These are phyloP conservation scores for Lipomyces orientalis DNA, from an alignment of 805 yeast species.

Conservation along the genomic window DNA sequence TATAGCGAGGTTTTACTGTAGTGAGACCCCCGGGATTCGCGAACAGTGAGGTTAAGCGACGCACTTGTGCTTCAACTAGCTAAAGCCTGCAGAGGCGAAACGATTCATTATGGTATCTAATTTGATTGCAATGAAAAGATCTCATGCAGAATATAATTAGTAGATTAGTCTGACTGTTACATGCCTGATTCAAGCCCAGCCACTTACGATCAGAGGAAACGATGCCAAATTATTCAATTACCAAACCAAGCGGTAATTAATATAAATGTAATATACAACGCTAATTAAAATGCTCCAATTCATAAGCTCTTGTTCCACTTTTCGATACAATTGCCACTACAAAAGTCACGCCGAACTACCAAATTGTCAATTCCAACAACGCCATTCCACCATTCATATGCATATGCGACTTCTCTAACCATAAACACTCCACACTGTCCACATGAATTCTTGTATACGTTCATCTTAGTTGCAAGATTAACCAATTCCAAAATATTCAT, in stretches of 20 bases:
- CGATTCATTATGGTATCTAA: too few species aligned
- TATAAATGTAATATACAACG: not conserved
- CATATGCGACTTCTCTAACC: slow-evolving; percentile 41
- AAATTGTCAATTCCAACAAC: slow-evolving; percentile 34
- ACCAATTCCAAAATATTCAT: slow-evolving; percentile 10
- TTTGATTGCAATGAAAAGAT: too few species aligned
- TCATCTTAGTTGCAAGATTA: slow-evolving; percentile 36
- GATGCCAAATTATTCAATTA: not conserved
- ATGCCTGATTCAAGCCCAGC: not conserved
- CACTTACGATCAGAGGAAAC: not conserved
- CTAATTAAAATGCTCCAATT: not conserved
- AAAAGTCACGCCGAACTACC: slow-evolving; percentile 38
- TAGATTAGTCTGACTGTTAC: too few species aligned
- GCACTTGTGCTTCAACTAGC: too few species aligned
- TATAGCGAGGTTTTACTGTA: too few species aligned
- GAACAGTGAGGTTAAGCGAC: too few species aligned
- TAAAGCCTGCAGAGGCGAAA: too few species aligned
- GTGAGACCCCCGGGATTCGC: too few species aligned
- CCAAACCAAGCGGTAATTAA: not conserved
- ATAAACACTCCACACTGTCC: slow-evolving; percentile 43
- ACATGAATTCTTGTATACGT: slow-evolving; percentile 36
- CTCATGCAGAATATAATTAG: too few species aligned
- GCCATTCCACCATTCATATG: slow-evolving; percentile 46
- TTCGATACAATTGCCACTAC: slow-evolving; percentile 34
- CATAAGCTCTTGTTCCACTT: slow-evolving; percentile 14